Evolutionary conservation across 306 rosid species (phyloP), one percentile per base, ranked within the genome.

Genomic region (Lithocarpus polystachyus): DNA sequence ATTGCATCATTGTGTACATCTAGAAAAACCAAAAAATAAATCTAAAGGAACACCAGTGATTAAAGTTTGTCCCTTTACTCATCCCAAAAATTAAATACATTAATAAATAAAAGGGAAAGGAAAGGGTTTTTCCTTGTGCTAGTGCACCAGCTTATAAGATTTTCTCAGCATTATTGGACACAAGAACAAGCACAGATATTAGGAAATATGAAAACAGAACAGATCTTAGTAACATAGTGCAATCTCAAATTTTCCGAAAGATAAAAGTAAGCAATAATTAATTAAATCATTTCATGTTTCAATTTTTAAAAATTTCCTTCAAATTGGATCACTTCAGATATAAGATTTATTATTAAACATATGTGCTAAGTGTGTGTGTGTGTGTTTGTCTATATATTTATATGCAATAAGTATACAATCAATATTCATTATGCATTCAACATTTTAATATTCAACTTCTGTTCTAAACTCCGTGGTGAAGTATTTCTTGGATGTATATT

Each of bases 231-330:
- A 59, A 31, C 77, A 75, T 57, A 26, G 35, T 20, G 9, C 62
- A 8, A 20, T 19, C 43, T 68, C 74, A 80, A 75, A 73, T 68
- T 56, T 75, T 12, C 53, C 53, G 26, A 74, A 31, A 83, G 22
- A 70, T 69, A 70, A 48, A 48, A 48, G 53, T 48, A 48, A 48
- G 17, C 53, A 48, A 3, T 13, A 13, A 48, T 48, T 48, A 48
- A 48, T 48, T 48, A 48, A 48, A 48, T 48, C 4, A 3, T 48
- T 48, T 62, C 76, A 62, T 19, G 53, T 22, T 6, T 55, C 18
- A n/a, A 68, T n/a, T 31, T 68, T 37, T 23, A 59, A 13, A 59
- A 59, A 10, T 24, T 23, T 9, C 67, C 17, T 23, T 23, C 67
- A 59, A 59, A 24, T 59, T 59, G 24, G 67, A 59, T 11, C 53